Evolutionary conservation across 75 land plant genomes (phyloP).

Genomic region (Cupressus sempervirens): DNA sequence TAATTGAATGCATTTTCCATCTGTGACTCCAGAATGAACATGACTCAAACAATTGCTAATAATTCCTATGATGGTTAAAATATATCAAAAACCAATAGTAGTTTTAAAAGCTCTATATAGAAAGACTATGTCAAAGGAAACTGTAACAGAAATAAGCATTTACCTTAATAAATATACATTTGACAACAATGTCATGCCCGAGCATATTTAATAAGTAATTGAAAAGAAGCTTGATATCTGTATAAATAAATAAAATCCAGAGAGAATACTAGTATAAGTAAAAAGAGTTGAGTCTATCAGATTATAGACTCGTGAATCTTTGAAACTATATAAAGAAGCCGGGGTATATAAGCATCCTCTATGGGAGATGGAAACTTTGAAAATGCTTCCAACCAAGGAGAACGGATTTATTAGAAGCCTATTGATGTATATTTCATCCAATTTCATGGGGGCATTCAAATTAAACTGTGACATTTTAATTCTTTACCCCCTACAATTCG

Average conservation of each 20-base stretch:
- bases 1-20: too few relatives aligned
- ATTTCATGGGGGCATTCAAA: background rate
- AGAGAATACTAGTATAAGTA: background rate
- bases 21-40: too few relatives aligned
- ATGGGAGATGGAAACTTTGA: background rate
- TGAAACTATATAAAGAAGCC: background rate
- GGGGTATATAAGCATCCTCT: background rate
- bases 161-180: background rate
- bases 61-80: too few relatives aligned
- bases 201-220: background rate
- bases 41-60: too few relatives aligned
- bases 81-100: background rate
- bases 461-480: background rate
- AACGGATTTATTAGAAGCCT: background rate
- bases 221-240: background rate
- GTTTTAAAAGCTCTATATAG: background rate
- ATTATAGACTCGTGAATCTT: background rate
- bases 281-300: background rate
- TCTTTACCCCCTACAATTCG: background rate
- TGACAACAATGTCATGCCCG: background rate
- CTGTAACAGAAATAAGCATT: background rate
- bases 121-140: background rate
- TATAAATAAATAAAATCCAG: background rate
- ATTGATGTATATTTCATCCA: background rate
- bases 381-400: background rate